phyloP scores from a whole-genome alignment of 2,329 filamentous ascomycete genomes.

The Talaromyces sp. region DNA sequence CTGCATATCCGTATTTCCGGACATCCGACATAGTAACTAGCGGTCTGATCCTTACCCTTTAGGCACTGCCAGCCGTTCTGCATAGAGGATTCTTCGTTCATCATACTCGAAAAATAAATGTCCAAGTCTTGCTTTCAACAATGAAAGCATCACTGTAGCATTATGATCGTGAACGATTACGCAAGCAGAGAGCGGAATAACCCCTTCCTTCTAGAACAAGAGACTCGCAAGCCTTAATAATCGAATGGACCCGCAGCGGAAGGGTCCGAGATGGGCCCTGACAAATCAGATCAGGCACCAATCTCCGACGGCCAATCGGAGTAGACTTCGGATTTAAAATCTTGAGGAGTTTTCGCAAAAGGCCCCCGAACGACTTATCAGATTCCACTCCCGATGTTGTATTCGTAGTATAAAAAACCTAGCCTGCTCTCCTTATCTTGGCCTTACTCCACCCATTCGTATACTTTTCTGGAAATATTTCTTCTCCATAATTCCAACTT shows the following conservation, averaged over 20 bases:
- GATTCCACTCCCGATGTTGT: neutral
- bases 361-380: neutral
- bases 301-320: neutral
- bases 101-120: neutral
- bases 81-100: neutral
- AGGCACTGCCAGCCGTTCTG: neutral
- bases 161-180: too few relatives aligned
- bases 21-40: neutral
- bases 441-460: neutral
- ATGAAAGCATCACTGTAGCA: too few relatives aligned
- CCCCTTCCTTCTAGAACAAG: neutral
- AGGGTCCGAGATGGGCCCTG: neutral
- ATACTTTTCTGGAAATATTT: neutral
- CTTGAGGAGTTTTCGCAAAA: neutral
- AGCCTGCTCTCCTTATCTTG: neutral
- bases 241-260: conserved; percentile 1
- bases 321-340: neutral
- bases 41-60: neutral
- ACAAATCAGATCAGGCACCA: neutral
- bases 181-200: neutral
- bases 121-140: too few relatives aligned
- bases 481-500: neutral
- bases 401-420: neutral
- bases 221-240: neutral
- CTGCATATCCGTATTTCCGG: neutral